Conservation (phyloP, 2,329 filamentous ascomycete species). For the Neophaeococcomyces aloes region DNA sequence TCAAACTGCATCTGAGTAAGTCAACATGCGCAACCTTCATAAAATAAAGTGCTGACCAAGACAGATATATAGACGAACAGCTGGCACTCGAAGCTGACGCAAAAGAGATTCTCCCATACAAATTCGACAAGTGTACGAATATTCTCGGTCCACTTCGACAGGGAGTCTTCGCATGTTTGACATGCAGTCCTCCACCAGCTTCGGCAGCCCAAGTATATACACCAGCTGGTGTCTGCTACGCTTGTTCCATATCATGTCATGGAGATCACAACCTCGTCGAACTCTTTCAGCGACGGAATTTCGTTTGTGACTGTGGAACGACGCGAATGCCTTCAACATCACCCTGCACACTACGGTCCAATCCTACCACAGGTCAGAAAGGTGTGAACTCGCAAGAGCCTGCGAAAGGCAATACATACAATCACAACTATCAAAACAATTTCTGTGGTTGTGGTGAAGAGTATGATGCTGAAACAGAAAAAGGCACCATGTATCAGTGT, state of each 20-base stretch:
- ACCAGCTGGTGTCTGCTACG: constrained; percentile 83
- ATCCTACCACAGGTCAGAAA: constrained; percentile 62
- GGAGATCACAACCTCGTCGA: constrained; percentile 92
- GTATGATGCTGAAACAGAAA: constrained; percentile 81
- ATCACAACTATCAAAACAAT: constrained; percentile 85
- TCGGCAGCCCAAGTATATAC: constrained; percentile 53
- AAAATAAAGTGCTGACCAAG: not conserved
- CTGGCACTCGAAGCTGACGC: constrained; percentile 89
- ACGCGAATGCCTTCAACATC: constrained; percentile 60
- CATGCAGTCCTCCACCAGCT: constrained; percentile 72
- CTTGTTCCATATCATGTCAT: constrained; percentile 92
- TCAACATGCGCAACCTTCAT: not conserved
- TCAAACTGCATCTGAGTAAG: constrained; percentile 62
- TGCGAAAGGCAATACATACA: constrained; percentile 70
- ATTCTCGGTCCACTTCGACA: constrained; percentile 82
- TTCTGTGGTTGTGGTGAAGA: constrained; percentile 86
- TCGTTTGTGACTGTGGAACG: constrained; percentile 92
- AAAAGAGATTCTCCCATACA: constrained; percentile 90
- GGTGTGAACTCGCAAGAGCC: constrained; percentile 71
- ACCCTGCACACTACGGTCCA: constrained; percentile 65
- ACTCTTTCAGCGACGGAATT: constrained; percentile 90
- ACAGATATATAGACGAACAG: constrained; percentile 76
- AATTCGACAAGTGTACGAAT: constrained; percentile 87
- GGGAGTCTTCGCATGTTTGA: constrained; percentile 82
- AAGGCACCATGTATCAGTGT: constrained; percentile 97